Evolutionary conservation across 1,284 basidiomycete species (phyloP).

Genomic region (Apiotrichum sp.): DNA sequence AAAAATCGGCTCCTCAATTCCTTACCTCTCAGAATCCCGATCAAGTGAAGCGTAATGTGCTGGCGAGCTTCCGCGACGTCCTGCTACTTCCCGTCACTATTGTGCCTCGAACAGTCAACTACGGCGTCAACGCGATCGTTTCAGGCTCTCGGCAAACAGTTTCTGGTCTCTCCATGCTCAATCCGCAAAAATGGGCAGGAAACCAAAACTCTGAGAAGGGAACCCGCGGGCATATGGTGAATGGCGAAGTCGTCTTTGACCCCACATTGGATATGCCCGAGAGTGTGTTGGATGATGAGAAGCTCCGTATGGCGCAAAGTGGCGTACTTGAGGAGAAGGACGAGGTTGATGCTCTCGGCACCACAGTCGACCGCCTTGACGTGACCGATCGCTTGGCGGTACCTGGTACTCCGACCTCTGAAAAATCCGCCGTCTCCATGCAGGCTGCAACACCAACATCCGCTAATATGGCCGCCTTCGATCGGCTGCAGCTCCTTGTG

Average conservation of each 20-base stretch:
- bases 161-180: constrained; percentile 77
- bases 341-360: constrained; percentile 7
- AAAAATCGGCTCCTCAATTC: constrained; percentile 54
- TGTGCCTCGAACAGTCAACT: constrained; percentile 72
- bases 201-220: constrained; percentile 10
- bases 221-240: constrained; percentile 19
- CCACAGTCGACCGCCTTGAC: neutral
- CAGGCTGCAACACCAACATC: constrained; percentile 14
- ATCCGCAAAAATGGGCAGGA: constrained; percentile 69
- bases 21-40: constrained; percentile 81
- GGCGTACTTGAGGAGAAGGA: neutral
- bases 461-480: constrained; percentile 44
- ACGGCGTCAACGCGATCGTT: constrained; percentile 64
- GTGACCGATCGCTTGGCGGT: neutral
- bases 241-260: constrained; percentile 54
- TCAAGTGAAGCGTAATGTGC: constrained; percentile 82
- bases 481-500: constrained; percentile 75
- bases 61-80: constrained; percentile 84
- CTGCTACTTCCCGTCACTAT: constrained; percentile 91
- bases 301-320: neutral
- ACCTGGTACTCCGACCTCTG: constrained; percentile 1
- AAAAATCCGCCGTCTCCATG: neutral
- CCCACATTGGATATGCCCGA: constrained; percentile 47
- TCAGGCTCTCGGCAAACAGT: constrained; percentile 65
- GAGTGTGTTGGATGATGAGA: neutral